These are phyloP conservation scores for Claviceps lovelessii DNA, from an alignment of 2,329 filamentous ascomycete genomes.

Conservation along the genomic window DNA sequence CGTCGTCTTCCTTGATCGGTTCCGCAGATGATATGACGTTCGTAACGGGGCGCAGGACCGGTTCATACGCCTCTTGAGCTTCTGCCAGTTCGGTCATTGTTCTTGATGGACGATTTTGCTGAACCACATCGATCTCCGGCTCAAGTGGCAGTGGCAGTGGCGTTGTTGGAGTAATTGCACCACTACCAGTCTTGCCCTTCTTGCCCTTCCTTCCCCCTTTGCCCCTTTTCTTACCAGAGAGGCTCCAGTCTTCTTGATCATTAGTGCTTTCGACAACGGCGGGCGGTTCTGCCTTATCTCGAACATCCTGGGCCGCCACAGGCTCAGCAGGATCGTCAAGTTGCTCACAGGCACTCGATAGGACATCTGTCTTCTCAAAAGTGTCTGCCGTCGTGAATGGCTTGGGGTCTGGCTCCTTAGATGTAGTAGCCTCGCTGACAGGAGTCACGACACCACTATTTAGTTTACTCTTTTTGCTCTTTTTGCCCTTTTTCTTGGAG, in stretches of 20 bases:
- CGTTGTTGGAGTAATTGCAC: conserved; percentile 3
- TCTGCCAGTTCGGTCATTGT: not conserved
- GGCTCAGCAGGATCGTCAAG: not conserved
- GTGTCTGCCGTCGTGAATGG: not conserved
- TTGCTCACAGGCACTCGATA: not conserved
- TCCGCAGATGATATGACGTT: not conserved
- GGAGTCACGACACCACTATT: not conserved
- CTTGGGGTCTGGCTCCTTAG: not conserved
- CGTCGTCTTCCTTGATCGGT: conserved; percentile 6
- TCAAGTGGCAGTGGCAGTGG: conserved; percentile 2
- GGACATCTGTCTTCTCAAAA: not conserved
- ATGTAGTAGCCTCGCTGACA: not conserved
- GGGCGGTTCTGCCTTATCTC: not conserved
- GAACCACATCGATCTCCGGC: not conserved
- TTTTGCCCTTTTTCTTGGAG: conserved; percentile 3
- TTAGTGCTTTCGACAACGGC: conserved; percentile 4
- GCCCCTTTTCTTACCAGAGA: conserved; percentile 28
- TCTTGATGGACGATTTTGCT: not conserved
- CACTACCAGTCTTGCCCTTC: conserved; percentile 8
- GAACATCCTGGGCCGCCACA: not conserved
- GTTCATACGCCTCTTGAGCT: not conserved
- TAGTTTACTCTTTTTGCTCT: not conserved
- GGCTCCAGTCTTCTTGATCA: conserved; percentile 13
- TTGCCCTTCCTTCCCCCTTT: conserved; percentile 20
- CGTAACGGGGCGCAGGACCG: not conserved